Conservation (phyloP, 352 stramenopile species). For the Globisporangium irregulare region DNA sequence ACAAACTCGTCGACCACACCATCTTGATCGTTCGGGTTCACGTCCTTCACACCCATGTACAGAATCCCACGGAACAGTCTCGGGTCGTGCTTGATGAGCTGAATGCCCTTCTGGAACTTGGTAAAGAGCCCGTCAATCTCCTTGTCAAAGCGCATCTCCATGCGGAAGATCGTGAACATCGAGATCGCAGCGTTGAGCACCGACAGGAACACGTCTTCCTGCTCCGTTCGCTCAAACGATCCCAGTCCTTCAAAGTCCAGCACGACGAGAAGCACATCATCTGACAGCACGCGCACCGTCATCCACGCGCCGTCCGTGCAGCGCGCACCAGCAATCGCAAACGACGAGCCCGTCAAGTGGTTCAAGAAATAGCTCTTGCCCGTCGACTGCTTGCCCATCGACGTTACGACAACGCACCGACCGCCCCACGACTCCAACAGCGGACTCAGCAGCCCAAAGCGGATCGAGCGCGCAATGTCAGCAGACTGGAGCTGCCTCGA, state of each 20-base stretch:
- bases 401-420: conserved; percentile 19
- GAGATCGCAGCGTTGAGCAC: conserved; percentile 70
- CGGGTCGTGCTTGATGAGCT: conserved; percentile 60
- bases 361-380: conserved; percentile 83
- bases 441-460: conserved; percentile 19
- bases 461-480: conserved; percentile 42
- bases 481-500: conserved; percentile 21
- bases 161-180: conserved; percentile 72
- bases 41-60: conserved; percentile 76
- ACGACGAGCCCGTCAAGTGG: conserved; percentile 69
- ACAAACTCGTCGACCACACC: too few species aligned
- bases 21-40: conserved; percentile 32
- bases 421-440: conserved; percentile 18
- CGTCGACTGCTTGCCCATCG: conserved; percentile 49
- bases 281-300: conserved; percentile 36
- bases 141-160: conserved; percentile 78
- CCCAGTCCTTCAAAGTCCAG: conserved; percentile 78
- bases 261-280: conserved; percentile 56
- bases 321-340: conserved; percentile 57
- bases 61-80: conserved; percentile 54
- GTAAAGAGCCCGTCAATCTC: conserved; percentile 67
- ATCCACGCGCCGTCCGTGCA: conserved; percentile 74
- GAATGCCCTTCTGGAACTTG: conserved; percentile 64
- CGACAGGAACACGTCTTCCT: conserved; percentile 75
- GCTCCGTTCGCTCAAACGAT: conserved; percentile 68